Base-by-base conservation (phyloP, 23 red algal species). In the Gracilaria domingensis region DNA sequence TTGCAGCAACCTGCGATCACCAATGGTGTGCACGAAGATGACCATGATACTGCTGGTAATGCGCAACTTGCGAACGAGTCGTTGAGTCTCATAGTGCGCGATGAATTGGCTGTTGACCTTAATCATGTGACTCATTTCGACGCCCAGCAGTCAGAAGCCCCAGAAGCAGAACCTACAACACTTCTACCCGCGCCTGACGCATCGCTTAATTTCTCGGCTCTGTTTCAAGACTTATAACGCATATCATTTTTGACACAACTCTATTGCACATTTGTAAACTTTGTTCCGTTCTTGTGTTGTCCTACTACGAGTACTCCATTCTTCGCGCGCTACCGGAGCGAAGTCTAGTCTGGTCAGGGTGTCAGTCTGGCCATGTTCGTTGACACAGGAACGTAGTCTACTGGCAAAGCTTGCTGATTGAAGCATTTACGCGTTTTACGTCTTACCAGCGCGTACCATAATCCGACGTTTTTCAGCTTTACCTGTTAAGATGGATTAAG, bases 91-190 rank as follows among this genome's bases (percentile, higher is more conserved):
- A 77, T 29, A 2, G 72, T 36, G 32, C 64, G 36, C 72, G 72
- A 77, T 77, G 45, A 25, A 42, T 77, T 77, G 72, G 64, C 64
- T 4, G 64, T 69, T 69, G 64, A 69, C 38, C 72, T 49, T 20
- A 49, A 25, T 77, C 30, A 48, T 26, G 38, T 4, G 7, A n/a
- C 39, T 25, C 38, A 25, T 9, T 49, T 77, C 12, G 42, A 45
- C 45, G 21, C 38, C 2, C 69, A 45, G 37, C 69, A 45, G 6
- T 75, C 23, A 5, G 29, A 1, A 45, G 69, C 69, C 17, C 0
- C 23, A 5, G 72, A 37, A 28, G 72, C 42, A 16, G 72, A 28
- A 51, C 40, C 13, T 26, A 3, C 42, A 17, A 50, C 42, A 49
- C 8, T 50, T 51, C 26, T 28, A 13, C n/a, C 42, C 26, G 72